Base-by-base conservation (phyloP, 495 filamentous ascomycete genomes). In the Astrocystis sublimbata region DNA sequence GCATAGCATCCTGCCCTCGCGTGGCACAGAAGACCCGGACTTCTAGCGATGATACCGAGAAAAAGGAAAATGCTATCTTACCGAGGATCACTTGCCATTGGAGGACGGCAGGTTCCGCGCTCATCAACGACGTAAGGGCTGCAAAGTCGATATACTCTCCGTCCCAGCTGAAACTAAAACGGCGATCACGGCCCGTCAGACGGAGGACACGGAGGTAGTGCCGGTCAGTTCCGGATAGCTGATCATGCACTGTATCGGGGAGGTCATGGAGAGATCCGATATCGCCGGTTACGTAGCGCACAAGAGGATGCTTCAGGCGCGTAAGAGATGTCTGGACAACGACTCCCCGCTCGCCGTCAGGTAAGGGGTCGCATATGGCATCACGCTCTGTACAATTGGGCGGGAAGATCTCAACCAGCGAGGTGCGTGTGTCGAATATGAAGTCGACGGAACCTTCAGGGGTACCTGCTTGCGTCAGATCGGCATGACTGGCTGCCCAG, bases 231-330 rank as follows among this genome's bases (percentile, higher is more conserved):
- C 61, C 59, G 6, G 67, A 21, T 2, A 73, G 41, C 2, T 31
- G 17, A 6, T 24, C 13, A 9, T 26, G 45, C 15, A 41, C 50
- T 6, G 15, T 4, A 19, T 60, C 60, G 4, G 69, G 68, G 2
- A 73, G 49, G 1, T 58, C 65, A 35, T 76, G 74, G 8, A 79
- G 15, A 3, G 75, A 77, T 5, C 66, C 74, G 10, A 78, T 38
- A 50, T 79, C 77, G 13, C 77, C 76, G 2, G 69, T 71, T 6
- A 70, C 59, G 55, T 76, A 79, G 7, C 77, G 71, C 10, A 79
- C 70, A 3, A 78, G 64, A 0, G 77, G 77, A 41, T 79, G 75
- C 1, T 74, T 68, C 3, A 71, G 49, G 4, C 75, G 68, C 31
- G 70, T 65, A 3, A 79, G 61, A 1, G 76, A 78, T 2, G 75